Evolutionary conservation across 306 rosid species (phyloP).

Genomic region (Aeschynomene evenia): DNA sequence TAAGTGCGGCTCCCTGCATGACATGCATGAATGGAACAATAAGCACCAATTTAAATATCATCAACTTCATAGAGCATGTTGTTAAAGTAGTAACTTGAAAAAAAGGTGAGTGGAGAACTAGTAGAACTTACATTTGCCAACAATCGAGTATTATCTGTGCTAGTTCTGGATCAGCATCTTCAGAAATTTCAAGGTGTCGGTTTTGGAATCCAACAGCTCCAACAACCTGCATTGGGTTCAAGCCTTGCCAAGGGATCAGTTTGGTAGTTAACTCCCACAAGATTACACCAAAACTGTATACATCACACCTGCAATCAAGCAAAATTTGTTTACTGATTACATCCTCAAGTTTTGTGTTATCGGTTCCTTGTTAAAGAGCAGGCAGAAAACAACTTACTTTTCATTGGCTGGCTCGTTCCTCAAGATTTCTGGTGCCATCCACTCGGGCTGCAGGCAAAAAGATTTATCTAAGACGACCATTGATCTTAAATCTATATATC

Average conservation of each 20-base stretch:
- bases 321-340: conserved; percentile 16
- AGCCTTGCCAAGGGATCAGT: conserved; percentile 85
- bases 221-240: conserved; percentile 99
- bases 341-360: conserved; percentile 17
- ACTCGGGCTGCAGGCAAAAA: conserved; percentile 83
- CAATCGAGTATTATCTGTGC: conserved; percentile 84
- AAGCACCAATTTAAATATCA: conserved; percentile 24
- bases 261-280: conserved; percentile 87
- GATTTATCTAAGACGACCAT: conserved; percentile 18
- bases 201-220: conserved; percentile 99
- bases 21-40: too few relatives aligned
- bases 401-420: conserved; percentile 93
- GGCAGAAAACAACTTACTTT: conserved; percentile 55
- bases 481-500: not conserved
- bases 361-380: not conserved
- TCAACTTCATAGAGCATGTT: not conserved
- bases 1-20: conserved; percentile 83
- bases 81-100: conserved; percentile 13
- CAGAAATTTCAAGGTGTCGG: conserved; percentile 90
- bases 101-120: not conserved
- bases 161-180: conserved; percentile 72
- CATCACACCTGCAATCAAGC: conserved; percentile 82
- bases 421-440: conserved; percentile 99
- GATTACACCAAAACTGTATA: conserved; percentile 96
- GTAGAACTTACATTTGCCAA: conserved; percentile 80